Percentiles rank a stretch among this genome's conserved stretches.
Conservation (phyloP, 1,284 basidiomycete genomes). For the Jaminaea rosea region DNA sequence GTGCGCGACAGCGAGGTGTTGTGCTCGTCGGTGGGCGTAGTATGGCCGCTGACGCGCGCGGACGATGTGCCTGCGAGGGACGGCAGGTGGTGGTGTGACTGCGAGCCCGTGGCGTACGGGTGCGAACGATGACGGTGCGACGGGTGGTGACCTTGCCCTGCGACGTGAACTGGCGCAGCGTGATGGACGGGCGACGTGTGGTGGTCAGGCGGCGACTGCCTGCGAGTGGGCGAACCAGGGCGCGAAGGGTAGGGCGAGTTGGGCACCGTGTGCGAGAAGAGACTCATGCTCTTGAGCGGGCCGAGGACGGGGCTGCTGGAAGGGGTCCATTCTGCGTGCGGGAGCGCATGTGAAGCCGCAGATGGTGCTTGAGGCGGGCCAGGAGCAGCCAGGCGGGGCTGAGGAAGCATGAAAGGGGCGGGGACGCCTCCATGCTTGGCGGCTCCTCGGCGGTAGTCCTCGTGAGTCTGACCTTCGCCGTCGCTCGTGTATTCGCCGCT, state of each 20-base stretch:
- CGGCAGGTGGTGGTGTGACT: constrained; percentile 40
- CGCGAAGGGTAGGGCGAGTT: constrained; percentile 39
- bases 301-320: constrained; percentile 44
- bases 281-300: constrained; percentile 41
- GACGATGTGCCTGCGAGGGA: constrained; percentile 5
- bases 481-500: constrained; percentile 35
- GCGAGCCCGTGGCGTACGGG: constrained; percentile 34
- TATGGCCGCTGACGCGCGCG: constrained; percentile 13
- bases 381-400: background rate
- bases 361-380: constrained; percentile 4
- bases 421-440: constrained; percentile 9
- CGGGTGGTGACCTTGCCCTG: constrained; percentile 40
- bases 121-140: constrained; percentile 41
- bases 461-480: constrained; percentile 17
- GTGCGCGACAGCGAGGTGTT: constrained; percentile 14
- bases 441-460: constrained; percentile 17
- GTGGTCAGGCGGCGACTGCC: constrained; percentile 9
- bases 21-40: constrained; percentile 19
- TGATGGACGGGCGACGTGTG: constrained; percentile 20
- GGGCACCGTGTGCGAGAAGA: constrained; percentile 40
- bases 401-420: background rate
- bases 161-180: constrained; percentile 36
- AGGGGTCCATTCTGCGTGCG: constrained; percentile 34
- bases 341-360: constrained; percentile 4
- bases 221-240: constrained; percentile 32